Percentiles rank a stretch among this genome's conserved stretches.
Evolutionary conservation across 257 asterid genomes (phyloP).

Genomic region (Solanum okadae): DNA sequence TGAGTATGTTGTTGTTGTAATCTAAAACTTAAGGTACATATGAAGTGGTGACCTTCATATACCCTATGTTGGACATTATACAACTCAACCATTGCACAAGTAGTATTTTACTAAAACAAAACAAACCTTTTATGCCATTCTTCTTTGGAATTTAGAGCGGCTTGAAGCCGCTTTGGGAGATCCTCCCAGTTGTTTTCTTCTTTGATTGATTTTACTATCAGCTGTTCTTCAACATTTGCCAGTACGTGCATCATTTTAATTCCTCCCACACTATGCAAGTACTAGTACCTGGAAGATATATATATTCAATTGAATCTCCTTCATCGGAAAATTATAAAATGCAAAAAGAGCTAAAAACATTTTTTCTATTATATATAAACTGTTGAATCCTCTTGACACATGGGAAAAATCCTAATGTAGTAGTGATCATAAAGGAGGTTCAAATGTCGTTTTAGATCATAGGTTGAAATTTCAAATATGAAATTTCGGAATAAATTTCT

Average conservation of each 20-base stretch:
- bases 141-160: conserved; percentile 73
- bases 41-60: not conserved
- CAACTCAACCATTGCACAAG: not conserved
- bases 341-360: not conserved
- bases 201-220: conserved; percentile 58
- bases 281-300: not conserved
- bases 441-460: not conserved
- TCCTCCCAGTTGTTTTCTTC: conserved; percentile 82
- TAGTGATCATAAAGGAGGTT: not conserved
- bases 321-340: not conserved
- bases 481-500: not conserved
- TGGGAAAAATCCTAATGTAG: not conserved
- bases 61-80: not conserved
- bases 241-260: conserved; percentile 65
- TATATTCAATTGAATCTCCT: not conserved
- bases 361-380: not conserved
- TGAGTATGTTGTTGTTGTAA: no score
- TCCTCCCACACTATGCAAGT: not conserved
- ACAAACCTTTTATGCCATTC: conserved; percentile 90
- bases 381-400: not conserved
- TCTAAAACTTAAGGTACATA: not conserved
- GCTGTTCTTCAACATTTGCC: conserved; percentile 78
- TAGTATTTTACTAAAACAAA: not conserved
- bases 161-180: conserved; percentile 91
- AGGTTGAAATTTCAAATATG: not conserved